Evolutionary conservation across 495 filamentous ascomycete species (phyloP).

Genomic region (Friedmanniomyces simplex): DNA sequence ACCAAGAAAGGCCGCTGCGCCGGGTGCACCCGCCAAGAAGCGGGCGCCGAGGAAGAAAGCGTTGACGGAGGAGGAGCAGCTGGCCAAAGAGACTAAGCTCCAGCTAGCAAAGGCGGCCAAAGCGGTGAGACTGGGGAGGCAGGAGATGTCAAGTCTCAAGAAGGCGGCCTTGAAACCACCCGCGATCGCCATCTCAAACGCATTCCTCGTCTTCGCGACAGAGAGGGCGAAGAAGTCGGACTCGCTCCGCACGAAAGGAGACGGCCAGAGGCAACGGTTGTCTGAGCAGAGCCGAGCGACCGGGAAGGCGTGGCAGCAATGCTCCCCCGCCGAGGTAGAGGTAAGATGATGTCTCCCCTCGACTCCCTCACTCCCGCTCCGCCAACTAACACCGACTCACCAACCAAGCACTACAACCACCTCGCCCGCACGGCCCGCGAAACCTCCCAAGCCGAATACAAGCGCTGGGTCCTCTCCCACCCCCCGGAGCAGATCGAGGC

Average conservation of each 20-base stretch:
- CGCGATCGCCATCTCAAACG: neutral
- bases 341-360: conserved; percentile 1
- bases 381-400: neutral
- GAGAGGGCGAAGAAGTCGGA: conserved; percentile 8
- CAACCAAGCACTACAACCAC: conserved; percentile 41
- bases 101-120: conserved; percentile 10
- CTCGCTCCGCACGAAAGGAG: neutral
- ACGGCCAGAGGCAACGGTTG: neutral
- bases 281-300: neutral
- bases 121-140: neutral
- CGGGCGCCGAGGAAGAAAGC: conserved; percentile 7
- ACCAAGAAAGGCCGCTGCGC: too few relatives aligned
- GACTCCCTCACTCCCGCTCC: neutral
- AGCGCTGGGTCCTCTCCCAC: conserved; percentile 50
- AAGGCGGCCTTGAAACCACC: conserved; percentile 17
- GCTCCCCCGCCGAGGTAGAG: conserved; percentile 11
- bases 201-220: conserved; percentile 19
- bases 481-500: conserved; percentile 45
- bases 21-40: too few relatives aligned
- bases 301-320: neutral
- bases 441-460: conserved; percentile 36
- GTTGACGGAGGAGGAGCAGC: conserved; percentile 16
- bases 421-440: conserved; percentile 41
- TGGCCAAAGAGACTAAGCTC: neutral
- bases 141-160: conserved; percentile 21